phyloP scores from a whole-genome alignment of 2,329 filamentous ascomycete species.

The Bipolaris gigantea region DNA sequence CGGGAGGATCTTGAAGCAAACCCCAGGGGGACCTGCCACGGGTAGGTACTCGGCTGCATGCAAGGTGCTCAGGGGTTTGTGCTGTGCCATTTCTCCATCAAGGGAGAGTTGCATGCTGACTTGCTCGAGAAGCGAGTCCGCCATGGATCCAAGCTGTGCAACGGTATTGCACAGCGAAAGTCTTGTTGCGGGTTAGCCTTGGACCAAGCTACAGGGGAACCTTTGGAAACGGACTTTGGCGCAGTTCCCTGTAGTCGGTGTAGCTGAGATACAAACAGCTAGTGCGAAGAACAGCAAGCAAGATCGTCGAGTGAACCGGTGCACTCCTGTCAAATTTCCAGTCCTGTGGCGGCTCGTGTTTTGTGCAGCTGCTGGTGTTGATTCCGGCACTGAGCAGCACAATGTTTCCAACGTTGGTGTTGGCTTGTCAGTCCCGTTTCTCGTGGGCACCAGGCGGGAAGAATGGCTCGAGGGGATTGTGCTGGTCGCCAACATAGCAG shows the following conservation, averaged over 20 bases:
- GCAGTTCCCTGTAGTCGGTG: not conserved
- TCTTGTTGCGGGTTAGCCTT: not conserved
- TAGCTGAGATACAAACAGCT: not conserved
- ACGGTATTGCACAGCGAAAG: not conserved
- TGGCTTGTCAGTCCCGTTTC: not conserved
- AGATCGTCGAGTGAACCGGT: not conserved
- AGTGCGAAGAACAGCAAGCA: not conserved
- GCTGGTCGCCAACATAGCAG: not conserved
- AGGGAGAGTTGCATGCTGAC: too few relatives aligned
- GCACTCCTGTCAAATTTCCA: not conserved
- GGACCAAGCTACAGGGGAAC: not conserved
- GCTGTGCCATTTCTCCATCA: too few relatives aligned
- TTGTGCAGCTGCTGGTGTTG: not conserved
- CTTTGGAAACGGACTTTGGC: not conserved
- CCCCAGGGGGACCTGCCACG: too few relatives aligned
- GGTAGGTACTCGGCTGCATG: too few relatives aligned
- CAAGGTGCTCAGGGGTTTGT: too few relatives aligned
- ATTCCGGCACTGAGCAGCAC: not conserved
- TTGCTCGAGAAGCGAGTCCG: not conserved
- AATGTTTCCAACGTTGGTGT: not conserved
- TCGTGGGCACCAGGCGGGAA: not conserved
- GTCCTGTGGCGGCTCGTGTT: not conserved
- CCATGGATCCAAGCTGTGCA: not conserved
- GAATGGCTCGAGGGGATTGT: not conserved
- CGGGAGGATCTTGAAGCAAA: too few relatives aligned